Base-by-base conservation (phyloP, 164 flowering plant species). In the Vitis rotundifolia region DNA sequence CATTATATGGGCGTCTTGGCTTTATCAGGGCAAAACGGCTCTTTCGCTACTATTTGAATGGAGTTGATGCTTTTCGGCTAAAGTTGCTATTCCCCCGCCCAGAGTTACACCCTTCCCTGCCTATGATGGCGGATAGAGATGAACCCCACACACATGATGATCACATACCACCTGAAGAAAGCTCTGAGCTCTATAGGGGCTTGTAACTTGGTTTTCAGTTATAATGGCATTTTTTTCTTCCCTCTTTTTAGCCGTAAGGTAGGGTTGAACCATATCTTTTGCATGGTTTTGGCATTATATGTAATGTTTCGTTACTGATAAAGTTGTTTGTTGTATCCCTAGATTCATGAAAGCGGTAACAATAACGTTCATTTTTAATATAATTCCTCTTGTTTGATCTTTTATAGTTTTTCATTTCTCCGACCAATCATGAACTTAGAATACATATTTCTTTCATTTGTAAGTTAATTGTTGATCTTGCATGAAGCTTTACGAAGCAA, bases 11-110 rank as follows among this genome's bases (percentile, higher is more conserved):
- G 2, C 91, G 99, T 59, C 92, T 96, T 53, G 99, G 99, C 13
- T 95, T 96, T 80, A 86, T 96, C 8, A 86, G 98, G 71, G 95
- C 99, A n/a, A 96, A 96, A 82, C 81, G 99, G 68, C 91, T 96
- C 44, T 96, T 90, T 74, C 83, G 89, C 9, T 96, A 96, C 77
- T 96, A 96, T 82, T 76, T 96, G 86, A 96, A 96, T 78, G 97
- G 98, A 47, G 96, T 89, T 48, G 99, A 95, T 84, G 99, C 98
- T 64, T 95, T 93, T 73, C 89, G 99, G 18, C 84, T 95, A 37
- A 95, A 95, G 83, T 77, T 95, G 58, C 62, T 93, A 69, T 89
- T 95, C 67, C 98, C 99, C 3, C 89, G 80, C 3, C 82, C 79
- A 11, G 82, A 78, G 49, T 55, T 81, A 22, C 80, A 80, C 66